Base-by-base conservation (phyloP, 2,329 filamentous ascomycete genomes). In the Orbilia brochopaga region DNA sequence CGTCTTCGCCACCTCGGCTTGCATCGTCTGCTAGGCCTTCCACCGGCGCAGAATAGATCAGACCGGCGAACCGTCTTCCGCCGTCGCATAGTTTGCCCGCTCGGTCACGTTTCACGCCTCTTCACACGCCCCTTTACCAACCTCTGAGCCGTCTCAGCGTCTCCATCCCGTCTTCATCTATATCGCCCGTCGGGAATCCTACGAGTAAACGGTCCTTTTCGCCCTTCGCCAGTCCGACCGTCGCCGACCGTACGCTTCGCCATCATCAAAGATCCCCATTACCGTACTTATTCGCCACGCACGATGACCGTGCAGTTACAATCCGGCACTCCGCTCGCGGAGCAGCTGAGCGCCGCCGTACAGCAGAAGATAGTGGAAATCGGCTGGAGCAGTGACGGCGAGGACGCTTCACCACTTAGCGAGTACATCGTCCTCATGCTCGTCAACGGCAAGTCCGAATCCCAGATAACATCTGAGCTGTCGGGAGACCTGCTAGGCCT, bases 341-440 rank as follows among this genome's bases (percentile, higher is more conserved):
- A 92, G 76, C 90, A 91, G 74, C 86, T 99, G 61, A 91, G 89
- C 79, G 83, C 84, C 76, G 88, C 88, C 46, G 92, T 97, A 74
- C 90, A 94, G 80, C 89, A 91, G 32, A 97, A 97, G 82, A 84
- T 99, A 66, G 86, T 91, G 69, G 93, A 99, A 81, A 88, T 92
- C 75, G 93, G 92, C 77, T 97, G 94, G 93, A 92, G 88, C 73
- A 88, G 89, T 30, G 89, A 89, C 75, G 90, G 88, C 73, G 89
- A 91, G 76, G 86, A 87, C 77, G 91, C 93, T 79, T 88, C 88
- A 23, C 90, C 91, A 40, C 86, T 99, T 69, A 89, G 92, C 69
- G 94, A 99, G 81, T 99, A 97, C 81, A 94, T 99, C 75, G 89
- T 97, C 69, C 86, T 97, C 74, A 97, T 97, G 93, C 86, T 99